Conservation (phyloP, 108 stramenopile genomes). For the Cyclotella choctawhatcheeana region DNA sequence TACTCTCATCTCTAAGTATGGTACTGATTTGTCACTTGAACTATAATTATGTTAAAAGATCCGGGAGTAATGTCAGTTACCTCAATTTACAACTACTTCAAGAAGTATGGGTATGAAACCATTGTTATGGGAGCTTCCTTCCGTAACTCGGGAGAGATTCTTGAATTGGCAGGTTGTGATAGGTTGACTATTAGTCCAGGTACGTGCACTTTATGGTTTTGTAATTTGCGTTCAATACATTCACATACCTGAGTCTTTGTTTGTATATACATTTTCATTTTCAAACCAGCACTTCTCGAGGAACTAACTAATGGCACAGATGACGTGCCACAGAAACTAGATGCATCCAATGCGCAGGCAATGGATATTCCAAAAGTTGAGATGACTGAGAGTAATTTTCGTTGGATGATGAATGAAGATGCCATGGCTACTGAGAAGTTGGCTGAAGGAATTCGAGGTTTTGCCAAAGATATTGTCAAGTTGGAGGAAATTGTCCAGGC, state of each 20-base stretch:
- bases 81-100: conserved; percentile 98
- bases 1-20: too few relatives aligned
- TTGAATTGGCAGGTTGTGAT: conserved; percentile 88
- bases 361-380: conserved; percentile 84
- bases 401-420: conserved; percentile 97
- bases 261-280: too few relatives aligned
- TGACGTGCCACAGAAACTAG: conserved; percentile 64
- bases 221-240: too few relatives aligned
- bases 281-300: conserved; percentile 82
- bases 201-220: too few relatives aligned
- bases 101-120: conserved; percentile 94
- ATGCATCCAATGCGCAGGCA: conserved; percentile 59
- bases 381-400: conserved; percentile 89
- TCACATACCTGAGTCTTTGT: too few relatives aligned
- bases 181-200: conserved; percentile 90
- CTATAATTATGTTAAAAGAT: not conserved
- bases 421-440: conserved; percentile 99
- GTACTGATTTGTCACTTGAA: too few relatives aligned
- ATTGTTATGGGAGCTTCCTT: conserved; percentile 99
- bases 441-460: conserved; percentile 97
- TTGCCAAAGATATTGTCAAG: conserved; percentile 93
- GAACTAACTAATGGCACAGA: conserved; percentile 52
- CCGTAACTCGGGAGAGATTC: conserved; percentile 89
- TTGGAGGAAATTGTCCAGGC: conserved; percentile 90
- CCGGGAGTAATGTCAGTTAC: conserved; percentile 80